These are phyloP conservation scores for Dioscorea cayenensis DNA, from an alignment of 116 monocot species.

Conservation along the genomic window DNA sequence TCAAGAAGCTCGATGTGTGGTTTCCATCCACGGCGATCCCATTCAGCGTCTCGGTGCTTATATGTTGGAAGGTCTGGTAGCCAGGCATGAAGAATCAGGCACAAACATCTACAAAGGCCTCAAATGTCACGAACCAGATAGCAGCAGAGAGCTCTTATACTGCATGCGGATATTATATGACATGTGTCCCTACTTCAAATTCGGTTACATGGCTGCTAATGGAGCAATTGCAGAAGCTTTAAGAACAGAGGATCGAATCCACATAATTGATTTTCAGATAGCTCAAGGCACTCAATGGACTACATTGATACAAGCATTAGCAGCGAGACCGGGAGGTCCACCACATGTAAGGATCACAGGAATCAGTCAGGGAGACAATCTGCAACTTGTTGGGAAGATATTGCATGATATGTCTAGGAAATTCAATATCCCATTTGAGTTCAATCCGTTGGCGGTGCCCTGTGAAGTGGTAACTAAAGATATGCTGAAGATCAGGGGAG, in stretches of 20 bases:
- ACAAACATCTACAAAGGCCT: constrained; percentile 47
- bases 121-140: constrained; percentile 46
- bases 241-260: constrained; percentile 61
- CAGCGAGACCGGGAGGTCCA: constrained; percentile 72
- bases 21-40: constrained; percentile 50
- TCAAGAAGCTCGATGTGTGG: constrained; percentile 20
- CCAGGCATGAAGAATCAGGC: constrained; percentile 47
- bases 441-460: constrained; percentile 32
- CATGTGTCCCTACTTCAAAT: constrained; percentile 90
- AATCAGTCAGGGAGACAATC: constrained; percentile 47
- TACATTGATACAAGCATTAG: constrained; percentile 79
- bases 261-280: constrained; percentile 90
- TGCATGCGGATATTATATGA: constrained; percentile 83
- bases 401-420: constrained; percentile 46
- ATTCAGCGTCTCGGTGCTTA: constrained; percentile 61
- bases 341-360: constrained; percentile 81
- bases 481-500: constrained; percentile 63
- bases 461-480: constrained; percentile 42
- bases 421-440: constrained; percentile 74
- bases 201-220: constrained; percentile 91
- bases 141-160: constrained; percentile 48
- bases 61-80: constrained; percentile 66
- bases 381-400: constrained; percentile 43
- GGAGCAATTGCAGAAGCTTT: constrained; percentile 88
- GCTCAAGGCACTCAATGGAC: constrained; percentile 89